Conservation (phyloP, 345 rosid species). For the Hibiscus tridactylites region DNA sequence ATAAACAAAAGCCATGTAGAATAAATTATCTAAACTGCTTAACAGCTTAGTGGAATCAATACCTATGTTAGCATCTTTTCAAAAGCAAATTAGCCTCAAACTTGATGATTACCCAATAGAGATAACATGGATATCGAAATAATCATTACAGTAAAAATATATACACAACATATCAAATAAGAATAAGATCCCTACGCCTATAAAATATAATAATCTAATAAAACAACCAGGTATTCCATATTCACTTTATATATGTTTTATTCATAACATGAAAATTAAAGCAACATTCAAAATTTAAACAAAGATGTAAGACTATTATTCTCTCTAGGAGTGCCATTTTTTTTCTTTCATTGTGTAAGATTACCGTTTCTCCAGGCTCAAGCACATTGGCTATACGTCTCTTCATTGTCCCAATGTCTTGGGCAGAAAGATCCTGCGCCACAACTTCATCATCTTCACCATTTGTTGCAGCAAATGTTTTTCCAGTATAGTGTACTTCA, state of each 20-base stretch:
- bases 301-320: neutral
- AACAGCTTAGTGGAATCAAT: neutral
- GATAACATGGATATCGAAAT: neutral
- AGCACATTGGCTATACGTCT: slow-evolving; percentile 84
- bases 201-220: neutral
- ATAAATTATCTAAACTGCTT: neutral
- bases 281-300: neutral
- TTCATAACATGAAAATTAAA: neutral
- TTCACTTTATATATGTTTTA: neutral
- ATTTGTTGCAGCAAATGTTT: slow-evolving; percentile 14
- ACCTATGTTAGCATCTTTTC: neutral
- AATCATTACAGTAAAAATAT: neutral
- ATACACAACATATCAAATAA: neutral
- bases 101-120: neutral
- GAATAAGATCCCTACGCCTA: neutral
- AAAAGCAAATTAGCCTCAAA: neutral
- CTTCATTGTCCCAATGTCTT: slow-evolving; percentile 60
- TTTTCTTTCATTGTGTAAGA: neutral
- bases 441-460: slow-evolving; percentile 30
- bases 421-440: slow-evolving; percentile 52
- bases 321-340: neutral
- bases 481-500: slow-evolving; percentile 41
- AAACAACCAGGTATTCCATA: neutral
- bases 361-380: slow-evolving; percentile 95
- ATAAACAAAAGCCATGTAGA: neutral